Percentiles rank a stretch among this genome's conserved stretches.
These are phyloP conservation scores for Fusarium nodosum DNA, from an alignment of 2,329 filamentous ascomycete species.

Conservation along the genomic window DNA sequence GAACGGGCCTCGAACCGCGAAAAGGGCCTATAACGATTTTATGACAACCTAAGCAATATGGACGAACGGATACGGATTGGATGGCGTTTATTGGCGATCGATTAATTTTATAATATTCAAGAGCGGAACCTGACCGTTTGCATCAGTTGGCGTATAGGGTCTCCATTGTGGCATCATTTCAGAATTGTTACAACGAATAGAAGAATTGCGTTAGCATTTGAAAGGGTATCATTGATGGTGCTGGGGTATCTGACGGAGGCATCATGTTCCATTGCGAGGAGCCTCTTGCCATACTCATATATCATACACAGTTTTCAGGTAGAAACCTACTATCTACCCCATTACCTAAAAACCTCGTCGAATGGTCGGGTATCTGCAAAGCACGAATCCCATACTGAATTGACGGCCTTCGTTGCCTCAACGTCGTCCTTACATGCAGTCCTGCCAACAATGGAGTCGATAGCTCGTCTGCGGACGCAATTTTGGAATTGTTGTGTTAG, in stretches of 20 bases:
- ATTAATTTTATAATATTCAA: slow-evolving; percentile 28
- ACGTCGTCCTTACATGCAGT: slow-evolving; percentile 87
- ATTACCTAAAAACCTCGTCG: slow-evolving; percentile 91
- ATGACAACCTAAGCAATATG: slow-evolving; percentile 32
- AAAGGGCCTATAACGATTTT: slow-evolving; percentile 52
- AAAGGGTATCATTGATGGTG: slow-evolving; percentile 49
- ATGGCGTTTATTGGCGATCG: slow-evolving; percentile 43
- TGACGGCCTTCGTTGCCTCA: slow-evolving; percentile 88
- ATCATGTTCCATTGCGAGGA: slow-evolving; percentile 30
- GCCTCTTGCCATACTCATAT: slow-evolving; percentile 24
- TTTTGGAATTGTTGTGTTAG: slow-evolving; percentile 94
- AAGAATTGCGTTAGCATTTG: slow-evolving; percentile 31
- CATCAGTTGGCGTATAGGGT: slow-evolving; percentile 52
- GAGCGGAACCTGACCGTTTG: slow-evolving; percentile 43
- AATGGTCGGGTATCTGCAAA: slow-evolving; percentile 95
- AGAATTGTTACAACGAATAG: slow-evolving; percentile 30
- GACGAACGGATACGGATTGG: slow-evolving; percentile 33
- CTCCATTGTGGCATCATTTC: slow-evolving; percentile 42
- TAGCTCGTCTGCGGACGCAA: slow-evolving; percentile 86
- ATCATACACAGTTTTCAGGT: slow-evolving; percentile 45
- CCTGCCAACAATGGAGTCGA: slow-evolving; percentile 81
- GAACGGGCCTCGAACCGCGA: slow-evolving; percentile 67
- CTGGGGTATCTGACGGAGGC: slow-evolving; percentile 38
- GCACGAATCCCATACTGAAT: slow-evolving; percentile 99
- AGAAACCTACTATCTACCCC: slow-evolving; percentile 8